phyloP scores from a whole-genome alignment of 306 rosid species.

The Cucurbita pepo region DNA sequence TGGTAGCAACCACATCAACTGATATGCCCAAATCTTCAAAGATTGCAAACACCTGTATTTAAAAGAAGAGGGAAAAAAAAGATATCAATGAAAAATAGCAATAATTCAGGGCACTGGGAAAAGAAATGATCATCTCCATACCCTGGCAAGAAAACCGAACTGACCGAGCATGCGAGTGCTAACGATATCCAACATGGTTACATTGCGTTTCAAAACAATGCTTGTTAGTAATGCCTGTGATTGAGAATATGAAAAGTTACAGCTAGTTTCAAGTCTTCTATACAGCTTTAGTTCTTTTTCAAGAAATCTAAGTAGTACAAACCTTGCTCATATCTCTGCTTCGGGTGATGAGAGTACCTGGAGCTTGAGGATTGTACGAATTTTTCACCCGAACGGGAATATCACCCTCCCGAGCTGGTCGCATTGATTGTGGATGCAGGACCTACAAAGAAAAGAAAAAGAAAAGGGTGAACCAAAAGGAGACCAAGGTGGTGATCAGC shows the following conservation, averaged over 20 bases:
- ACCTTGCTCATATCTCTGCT: slow-evolving; percentile 90
- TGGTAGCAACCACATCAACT: slow-evolving; percentile 81
- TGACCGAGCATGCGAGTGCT: slow-evolving; percentile 98
- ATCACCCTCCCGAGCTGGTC: slow-evolving; percentile 94
- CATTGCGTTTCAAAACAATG: slow-evolving; percentile 79
- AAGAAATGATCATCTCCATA: slow-evolving; percentile 20
- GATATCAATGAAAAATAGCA: slow-evolving; percentile 1
- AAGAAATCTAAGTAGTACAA: slow-evolving; percentile 7
- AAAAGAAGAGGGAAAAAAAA: neutral
- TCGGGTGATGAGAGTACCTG: slow-evolving; percentile 80
- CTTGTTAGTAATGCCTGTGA: slow-evolving; percentile 80
- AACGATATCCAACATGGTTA: slow-evolving; percentile 92
- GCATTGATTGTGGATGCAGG: slow-evolving; percentile 97
- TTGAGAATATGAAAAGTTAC: slow-evolving; percentile 12
- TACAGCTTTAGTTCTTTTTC: neutral
- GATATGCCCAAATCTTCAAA: slow-evolving; percentile 82
- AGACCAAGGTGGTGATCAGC: neutral
- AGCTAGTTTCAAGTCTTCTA: neutral
- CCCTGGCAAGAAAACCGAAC: slow-evolving; percentile 91
- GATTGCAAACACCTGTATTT: slow-evolving; percentile 63
- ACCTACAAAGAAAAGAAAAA: slow-evolving; percentile 38
- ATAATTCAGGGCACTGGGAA: neutral
- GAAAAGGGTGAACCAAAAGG: neutral
- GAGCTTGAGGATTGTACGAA: slow-evolving; percentile 90
- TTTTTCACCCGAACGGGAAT: slow-evolving; percentile 96